Evolutionary conservation across 169 alveolate genomes (phyloP), one percentile per base, ranked within the genome.

Genomic region (Plasmodium cynomolgi): DNA sequence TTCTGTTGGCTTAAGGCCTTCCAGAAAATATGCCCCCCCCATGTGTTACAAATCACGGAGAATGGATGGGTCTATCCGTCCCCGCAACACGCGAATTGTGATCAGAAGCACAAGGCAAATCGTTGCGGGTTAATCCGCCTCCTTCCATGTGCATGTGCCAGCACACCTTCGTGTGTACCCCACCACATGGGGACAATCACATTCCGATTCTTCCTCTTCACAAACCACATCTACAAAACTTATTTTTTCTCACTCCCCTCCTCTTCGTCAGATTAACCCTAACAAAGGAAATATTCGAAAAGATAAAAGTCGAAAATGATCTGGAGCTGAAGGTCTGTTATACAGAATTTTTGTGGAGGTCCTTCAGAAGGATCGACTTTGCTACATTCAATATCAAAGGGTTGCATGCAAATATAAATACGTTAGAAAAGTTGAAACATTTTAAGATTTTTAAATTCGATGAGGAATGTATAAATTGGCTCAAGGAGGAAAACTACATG

Each of bases 381-480:
- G 77, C 73, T 9, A 68, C 91, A 17, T 80, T 81, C 26, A 72
- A 91, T 50, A 58, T 81, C 33, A 91, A 91, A 72, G n/a, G 79
- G 75, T 81, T 91, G 33, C 68, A 41, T 68, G 47, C 74, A 33
- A 26, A 82, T 81, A 68, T 68, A 23, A 75, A 81, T 31, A 34
- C 83, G 15, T n/a, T 91, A 29, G 84, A 91, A 44, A 91, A 62
- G 37, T 82, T 91, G 56, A 91, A 81, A 91, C 31, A 91, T 41
- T 91, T 91, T 50, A 81, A 72, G 54, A 91, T 91, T 62, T 68
- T 72, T 33, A 91, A 91, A 20, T 91, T 91, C 41, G 95, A 91
- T 77, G 95, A 91, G 83, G 95, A 81, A 73, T 91, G 95, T 17
- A 91, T 91, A 68, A 81, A 81, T 29, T 91, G 95, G 95, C 73